phyloP scores from a whole-genome alignment of 352 stramenopile genomes.

The Globisporangium viniferum region DNA sequence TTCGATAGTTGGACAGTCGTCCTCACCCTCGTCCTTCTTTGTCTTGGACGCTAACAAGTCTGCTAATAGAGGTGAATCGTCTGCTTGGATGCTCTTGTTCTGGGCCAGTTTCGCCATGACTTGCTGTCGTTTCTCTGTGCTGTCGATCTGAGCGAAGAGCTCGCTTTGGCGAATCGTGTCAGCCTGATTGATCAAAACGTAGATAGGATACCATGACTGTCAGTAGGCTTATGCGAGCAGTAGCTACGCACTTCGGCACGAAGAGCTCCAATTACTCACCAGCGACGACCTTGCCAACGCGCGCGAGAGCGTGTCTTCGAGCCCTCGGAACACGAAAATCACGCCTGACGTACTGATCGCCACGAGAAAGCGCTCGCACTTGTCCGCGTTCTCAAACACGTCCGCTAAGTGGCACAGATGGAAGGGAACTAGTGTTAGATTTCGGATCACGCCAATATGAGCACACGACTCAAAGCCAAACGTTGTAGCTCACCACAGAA shows the following conservation, averaged over 20 bases:
- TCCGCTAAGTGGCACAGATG: conserved; percentile 17
- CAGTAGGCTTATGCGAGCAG: background rate
- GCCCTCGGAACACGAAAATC: conserved; percentile 56
- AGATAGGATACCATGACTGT: background rate
- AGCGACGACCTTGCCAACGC: conserved; percentile 39
- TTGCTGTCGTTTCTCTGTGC: conserved; percentile 34
- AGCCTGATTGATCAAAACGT: background rate
- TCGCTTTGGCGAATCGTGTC: conserved; percentile 37
- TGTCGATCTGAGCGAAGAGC: conserved; percentile 35
- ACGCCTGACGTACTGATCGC: conserved; percentile 63
- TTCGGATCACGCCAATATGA: background rate
- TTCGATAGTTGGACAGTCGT: conserved; percentile 8
- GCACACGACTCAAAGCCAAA: background rate
- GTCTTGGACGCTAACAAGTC: conserved; percentile 4
- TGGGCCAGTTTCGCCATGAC: conserved; percentile 34
- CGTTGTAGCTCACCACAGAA: conserved; percentile 51
- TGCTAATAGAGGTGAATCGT: conserved; percentile 2
- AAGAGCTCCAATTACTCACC: conserved; percentile 21
- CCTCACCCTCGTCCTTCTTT: background rate
- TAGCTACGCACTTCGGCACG: background rate
- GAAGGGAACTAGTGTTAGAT: background rate
- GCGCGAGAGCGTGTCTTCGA: conserved; percentile 42
- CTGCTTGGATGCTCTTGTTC: background rate
- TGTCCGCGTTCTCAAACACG: conserved; percentile 28
- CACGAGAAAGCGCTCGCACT: conserved; percentile 43